phyloP scores from a whole-genome alignment of 352 stramenopile genomes.

The Globisporangium acanthophoron region DNA sequence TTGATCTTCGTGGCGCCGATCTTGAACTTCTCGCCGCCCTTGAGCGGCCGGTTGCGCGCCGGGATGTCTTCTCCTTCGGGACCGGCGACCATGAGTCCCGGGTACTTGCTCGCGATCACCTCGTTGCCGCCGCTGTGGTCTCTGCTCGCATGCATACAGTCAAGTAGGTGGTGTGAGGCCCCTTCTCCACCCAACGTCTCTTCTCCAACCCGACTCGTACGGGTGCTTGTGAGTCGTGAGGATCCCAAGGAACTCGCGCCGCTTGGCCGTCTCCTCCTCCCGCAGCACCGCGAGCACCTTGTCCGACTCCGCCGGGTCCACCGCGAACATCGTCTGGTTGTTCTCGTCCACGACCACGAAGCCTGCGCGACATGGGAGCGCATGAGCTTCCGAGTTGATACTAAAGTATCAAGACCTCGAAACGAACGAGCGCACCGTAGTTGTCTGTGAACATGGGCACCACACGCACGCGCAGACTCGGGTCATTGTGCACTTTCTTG shows the following conservation, averaged over 20 bases:
- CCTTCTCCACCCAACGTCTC: not conserved
- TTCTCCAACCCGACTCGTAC: slow-evolving; percentile 25
- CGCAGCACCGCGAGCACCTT: slow-evolving; percentile 61
- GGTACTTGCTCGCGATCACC: slow-evolving; percentile 59
- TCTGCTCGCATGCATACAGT: slow-evolving; percentile 15
- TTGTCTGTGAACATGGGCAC: slow-evolving; percentile 83
- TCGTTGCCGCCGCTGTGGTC: slow-evolving; percentile 81
- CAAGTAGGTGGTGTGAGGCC: not conserved
- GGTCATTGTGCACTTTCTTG: slow-evolving; percentile 64
- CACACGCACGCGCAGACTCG: slow-evolving; percentile 75
- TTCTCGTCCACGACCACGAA: slow-evolving; percentile 77
- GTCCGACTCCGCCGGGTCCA: slow-evolving; percentile 63
- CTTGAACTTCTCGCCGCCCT: slow-evolving; percentile 78
- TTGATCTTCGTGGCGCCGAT: slow-evolving; percentile 69
- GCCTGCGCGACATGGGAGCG: slow-evolving; percentile 18
- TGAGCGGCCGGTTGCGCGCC: slow-evolving; percentile 52
- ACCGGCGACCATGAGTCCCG: slow-evolving; percentile 57
- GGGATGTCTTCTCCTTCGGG: slow-evolving; percentile 75
- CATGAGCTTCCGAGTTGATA: not conserved
- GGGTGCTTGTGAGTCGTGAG: slow-evolving; percentile 93
- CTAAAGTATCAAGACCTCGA: not conserved
- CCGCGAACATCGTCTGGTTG: slow-evolving; percentile 80
- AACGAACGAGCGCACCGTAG: slow-evolving; percentile 40
- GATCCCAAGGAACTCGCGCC: slow-evolving; percentile 78
- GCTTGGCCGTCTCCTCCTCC: slow-evolving; percentile 57